Conservation (phyloP, 2,329 filamentous ascomycete species). For the Ceratocystis destructans region DNA sequence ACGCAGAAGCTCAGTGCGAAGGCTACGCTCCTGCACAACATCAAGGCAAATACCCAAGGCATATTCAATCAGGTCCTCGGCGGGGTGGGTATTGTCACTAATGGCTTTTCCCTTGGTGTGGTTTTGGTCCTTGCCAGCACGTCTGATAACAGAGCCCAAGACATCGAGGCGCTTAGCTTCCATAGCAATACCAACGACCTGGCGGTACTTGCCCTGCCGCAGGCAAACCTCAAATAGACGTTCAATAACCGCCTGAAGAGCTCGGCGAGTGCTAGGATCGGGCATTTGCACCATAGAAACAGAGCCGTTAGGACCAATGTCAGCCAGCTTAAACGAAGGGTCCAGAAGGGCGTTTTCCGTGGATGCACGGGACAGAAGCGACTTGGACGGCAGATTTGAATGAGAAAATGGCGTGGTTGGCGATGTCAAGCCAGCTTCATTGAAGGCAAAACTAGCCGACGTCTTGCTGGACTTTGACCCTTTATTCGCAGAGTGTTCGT, state of each 20-base stretch:
- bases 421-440: conserved; percentile 62
- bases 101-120: conserved; percentile 44
- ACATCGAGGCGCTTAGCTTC: conserved; percentile 88
- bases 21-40: conserved; percentile 80
- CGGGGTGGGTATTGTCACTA: conserved; percentile 41
- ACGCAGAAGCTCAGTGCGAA: conserved; percentile 72
- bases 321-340: conserved; percentile 36
- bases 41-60: conserved; percentile 94
- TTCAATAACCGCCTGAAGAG: conserved; percentile 72
- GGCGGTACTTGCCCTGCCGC: conserved; percentile 71
- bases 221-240: conserved; percentile 86
- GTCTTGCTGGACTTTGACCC: conserved; percentile 31
- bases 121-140: conserved; percentile 69
- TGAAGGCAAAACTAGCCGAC: conserved; percentile 62
- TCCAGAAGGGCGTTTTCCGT: conserved; percentile 29
- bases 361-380: conserved; percentile 62
- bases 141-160: conserved; percentile 71
- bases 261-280: conserved; percentile 59
- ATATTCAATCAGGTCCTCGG: conserved; percentile 94
- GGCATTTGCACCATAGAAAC: conserved; percentile 41
- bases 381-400: conserved; percentile 84
- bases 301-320: conserved; percentile 23
- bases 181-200: conserved; percentile 92
- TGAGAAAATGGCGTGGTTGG: conserved; percentile 93
- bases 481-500: conserved; percentile 34